phyloP scores from a whole-genome alignment of 2,329 filamentous ascomycete genomes.

The Blastomyces gilchristii region DNA sequence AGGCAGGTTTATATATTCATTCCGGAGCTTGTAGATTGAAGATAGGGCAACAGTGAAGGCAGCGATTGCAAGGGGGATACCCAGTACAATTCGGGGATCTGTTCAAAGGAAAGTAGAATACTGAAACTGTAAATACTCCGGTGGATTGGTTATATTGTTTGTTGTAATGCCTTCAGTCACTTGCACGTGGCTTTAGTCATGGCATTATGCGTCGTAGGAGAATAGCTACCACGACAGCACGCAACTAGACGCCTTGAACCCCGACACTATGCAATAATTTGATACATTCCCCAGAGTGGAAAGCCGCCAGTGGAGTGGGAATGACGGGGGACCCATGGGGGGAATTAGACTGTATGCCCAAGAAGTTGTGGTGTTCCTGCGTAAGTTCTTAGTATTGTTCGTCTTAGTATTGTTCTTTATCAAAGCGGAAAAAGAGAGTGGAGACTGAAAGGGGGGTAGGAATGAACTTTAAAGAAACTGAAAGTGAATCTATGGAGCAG shows the following conservation, averaged over 20 bases:
- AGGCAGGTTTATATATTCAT: neutral
- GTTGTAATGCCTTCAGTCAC: neutral
- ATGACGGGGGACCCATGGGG: neutral
- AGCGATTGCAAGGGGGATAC: neutral
- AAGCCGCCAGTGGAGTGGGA: neutral
- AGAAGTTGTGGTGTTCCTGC: neutral
- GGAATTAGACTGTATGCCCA: neutral
- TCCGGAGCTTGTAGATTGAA: neutral
- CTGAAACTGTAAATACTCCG: neutral
- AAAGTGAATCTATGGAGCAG: conserved; percentile 1
- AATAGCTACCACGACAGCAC: neutral
- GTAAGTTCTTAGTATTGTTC: conserved; percentile 5
- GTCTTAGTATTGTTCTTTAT: conserved; percentile 4
- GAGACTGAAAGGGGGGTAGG: neutral
- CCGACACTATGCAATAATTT: neutral
- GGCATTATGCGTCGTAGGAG: neutral
- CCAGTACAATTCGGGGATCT: neutral
- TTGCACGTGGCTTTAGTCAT: neutral
- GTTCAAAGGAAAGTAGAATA: conserved; percentile 1
- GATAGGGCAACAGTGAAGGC: conserved; percentile 1
- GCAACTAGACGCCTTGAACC: neutral
- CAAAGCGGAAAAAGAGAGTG: neutral
- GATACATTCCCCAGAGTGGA: neutral
- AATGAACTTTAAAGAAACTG: neutral
- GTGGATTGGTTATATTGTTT: neutral